Evolutionary conservation across 257 asterid species (phyloP), one percentile per base, ranked within the genome.

Genomic region (Orobanche coerulescens): DNA sequence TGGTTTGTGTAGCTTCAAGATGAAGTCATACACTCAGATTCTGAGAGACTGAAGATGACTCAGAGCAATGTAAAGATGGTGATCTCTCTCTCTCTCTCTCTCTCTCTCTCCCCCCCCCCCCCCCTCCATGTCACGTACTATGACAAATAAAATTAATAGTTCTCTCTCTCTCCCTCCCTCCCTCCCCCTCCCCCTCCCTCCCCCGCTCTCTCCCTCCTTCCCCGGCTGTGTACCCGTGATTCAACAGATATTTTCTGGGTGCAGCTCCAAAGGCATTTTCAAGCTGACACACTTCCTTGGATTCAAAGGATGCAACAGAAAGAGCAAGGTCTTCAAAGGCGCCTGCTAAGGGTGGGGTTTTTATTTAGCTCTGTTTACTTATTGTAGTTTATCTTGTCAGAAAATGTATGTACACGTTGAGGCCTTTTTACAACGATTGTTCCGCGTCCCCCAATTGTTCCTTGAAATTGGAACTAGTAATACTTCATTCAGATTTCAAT

Each of bases 231-330:
- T 24, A 15, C 57, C 4, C 58, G 43, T 54, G 66, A 43, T 57
- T 44, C n/a, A 46, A 39, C 34, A 22, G 33, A 51, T 34, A 64
- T 48, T 62, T 49, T 58, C 16, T 40, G 50, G 39, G 20, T 81
- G 73, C 84, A 89, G 99, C 96, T 93, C 65, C 99, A 93, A 44
- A 81, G 95, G 65, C 96, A 93, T 61, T 76, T 89, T 73, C 97
- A 84, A 83, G 96, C 84, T 16, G 96, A 83, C 73, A 93, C 95
- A 12, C 81, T 89, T 43, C 97, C 99, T 47, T 79, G 83, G 76
- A 86, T 93, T 65, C 94, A 84, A 65, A 83, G 92, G 76, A 87
- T 93, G 94, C 91, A 80, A 57, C 97, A 84, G 71, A 93, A 82
- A 79, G 99, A 93, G 84, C 96, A 82, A 81, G 76, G 82, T 49